Evolutionary conservation across 2,329 filamentous ascomycete genomes (phyloP).

Genomic region (Fusarium drepaniforme): DNA sequence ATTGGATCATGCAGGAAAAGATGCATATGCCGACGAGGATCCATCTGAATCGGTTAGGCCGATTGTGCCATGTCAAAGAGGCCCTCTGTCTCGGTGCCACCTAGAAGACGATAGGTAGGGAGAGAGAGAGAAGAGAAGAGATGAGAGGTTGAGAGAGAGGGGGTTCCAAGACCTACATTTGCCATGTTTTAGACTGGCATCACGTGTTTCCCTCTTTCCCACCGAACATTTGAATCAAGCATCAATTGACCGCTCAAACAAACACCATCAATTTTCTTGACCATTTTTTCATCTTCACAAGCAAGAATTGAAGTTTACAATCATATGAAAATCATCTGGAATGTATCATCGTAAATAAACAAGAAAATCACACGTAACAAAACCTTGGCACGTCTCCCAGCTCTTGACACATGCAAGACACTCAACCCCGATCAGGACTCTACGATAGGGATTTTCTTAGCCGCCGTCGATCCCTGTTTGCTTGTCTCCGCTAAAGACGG

Average conservation of each 20-base stretch:
- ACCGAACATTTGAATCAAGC: not conserved
- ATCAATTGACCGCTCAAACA: not conserved
- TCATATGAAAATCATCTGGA: not conserved
- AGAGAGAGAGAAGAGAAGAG: not conserved
- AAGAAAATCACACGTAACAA: not conserved
- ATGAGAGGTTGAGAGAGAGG: not conserved
- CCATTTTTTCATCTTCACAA: not conserved
- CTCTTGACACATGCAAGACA: not conserved
- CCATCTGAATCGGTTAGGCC: not conserved
- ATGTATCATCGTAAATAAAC: not conserved
- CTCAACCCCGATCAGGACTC: not conserved
- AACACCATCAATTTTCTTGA: not conserved
- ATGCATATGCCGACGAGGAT: not conserved
- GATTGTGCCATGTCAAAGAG: not conserved
- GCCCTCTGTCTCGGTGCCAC: not conserved
- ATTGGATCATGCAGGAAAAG: conserved; percentile 12
- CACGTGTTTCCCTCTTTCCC: not conserved
- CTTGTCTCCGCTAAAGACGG: not conserved
- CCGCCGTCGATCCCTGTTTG: not conserved
- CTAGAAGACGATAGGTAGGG: not conserved
- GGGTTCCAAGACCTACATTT: not conserved
- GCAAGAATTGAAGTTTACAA: not conserved
- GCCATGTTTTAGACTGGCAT: not conserved
- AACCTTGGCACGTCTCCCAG: not conserved
- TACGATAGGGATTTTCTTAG: not conserved